These are phyloP conservation scores for Rutstroemia sp. DNA, from an alignment of 2,329 filamentous ascomycete species.

Conservation along the genomic window DNA sequence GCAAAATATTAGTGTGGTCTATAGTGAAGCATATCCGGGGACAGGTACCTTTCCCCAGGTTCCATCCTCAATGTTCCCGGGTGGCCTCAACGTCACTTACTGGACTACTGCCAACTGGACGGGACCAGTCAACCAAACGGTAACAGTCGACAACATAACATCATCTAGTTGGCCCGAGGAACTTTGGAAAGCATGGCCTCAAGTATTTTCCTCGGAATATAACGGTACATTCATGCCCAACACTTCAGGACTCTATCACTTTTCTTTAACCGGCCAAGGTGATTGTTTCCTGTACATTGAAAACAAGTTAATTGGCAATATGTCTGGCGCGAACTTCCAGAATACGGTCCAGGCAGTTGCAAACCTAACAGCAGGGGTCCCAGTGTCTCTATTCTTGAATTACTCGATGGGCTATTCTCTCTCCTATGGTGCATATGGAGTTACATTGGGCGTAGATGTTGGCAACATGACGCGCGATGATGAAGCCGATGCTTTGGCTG, in stretches of 20 bases:
- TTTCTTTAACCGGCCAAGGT: neutral
- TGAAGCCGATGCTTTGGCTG: neutral
- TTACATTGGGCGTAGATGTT: neutral
- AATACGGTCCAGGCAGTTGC: neutral
- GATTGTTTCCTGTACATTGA: neutral
- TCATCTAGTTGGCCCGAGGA: neutral
- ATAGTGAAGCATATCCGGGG: neutral
- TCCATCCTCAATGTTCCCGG: neutral
- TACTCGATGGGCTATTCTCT: neutral
- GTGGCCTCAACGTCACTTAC: neutral
- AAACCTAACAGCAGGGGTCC: neutral
- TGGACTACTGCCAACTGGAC: neutral
- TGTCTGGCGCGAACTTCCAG: neutral
- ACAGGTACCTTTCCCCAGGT: neutral
- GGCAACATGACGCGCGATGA: neutral
- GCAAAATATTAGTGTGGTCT: neutral
- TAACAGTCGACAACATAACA: neutral
- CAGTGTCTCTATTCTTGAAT: neutral
- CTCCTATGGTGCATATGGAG: neutral
- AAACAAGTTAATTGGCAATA: neutral
- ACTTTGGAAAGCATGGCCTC: neutral
- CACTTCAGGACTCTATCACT: neutral
- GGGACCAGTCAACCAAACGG: neutral
- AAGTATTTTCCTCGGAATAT: neutral
- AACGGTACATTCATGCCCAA: neutral